Evolutionary conservation across 345 rosid genomes (phyloP).

Genomic region (Bruguiera sexangula): DNA sequence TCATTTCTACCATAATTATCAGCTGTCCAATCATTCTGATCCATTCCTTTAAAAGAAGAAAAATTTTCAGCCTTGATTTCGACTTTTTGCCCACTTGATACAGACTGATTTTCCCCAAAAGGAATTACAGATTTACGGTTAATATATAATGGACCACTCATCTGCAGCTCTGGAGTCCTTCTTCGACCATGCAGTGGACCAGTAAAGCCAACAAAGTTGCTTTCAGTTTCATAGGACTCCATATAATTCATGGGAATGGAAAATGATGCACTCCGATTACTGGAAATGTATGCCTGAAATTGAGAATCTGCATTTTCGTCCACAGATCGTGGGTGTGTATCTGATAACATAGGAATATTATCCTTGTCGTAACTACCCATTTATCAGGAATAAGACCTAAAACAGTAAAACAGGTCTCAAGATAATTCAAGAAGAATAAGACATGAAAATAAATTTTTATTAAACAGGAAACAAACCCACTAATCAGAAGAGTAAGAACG

Average conservation of each 20-base stretch:
- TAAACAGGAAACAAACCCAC: background rate
- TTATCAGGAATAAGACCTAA: constrained; percentile 23
- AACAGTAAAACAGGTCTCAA: constrained; percentile 3
- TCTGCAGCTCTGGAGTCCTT: constrained; percentile 44
- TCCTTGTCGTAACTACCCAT: constrained; percentile 59
- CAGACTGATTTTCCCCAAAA: constrained; percentile 28
- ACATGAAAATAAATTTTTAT: background rate
- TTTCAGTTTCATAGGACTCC: constrained; percentile 45
- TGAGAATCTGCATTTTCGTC: constrained; percentile 36
- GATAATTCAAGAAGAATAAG: background rate
- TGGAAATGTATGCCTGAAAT: constrained; percentile 31
- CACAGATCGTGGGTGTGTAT: constrained; percentile 23
- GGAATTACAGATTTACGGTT: constrained; percentile 34
- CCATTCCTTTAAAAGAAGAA: constrained; percentile 33
- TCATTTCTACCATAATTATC: constrained; percentile 52
- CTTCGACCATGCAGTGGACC: constrained; percentile 78
- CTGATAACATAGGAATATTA: constrained; percentile 62
- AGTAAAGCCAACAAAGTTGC: constrained; percentile 56
- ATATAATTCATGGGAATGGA: constrained; percentile 43
- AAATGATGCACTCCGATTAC: constrained; percentile 61
- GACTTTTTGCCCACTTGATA: constrained; percentile 12
- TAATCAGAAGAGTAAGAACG: background rate
- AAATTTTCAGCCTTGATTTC: constrained; percentile 38
- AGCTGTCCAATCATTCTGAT: constrained; percentile 35
- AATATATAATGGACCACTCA: constrained; percentile 67